Conservation (phyloP, 2,329 filamentous ascomycete genomes). For the Colletotrichum trifolii region DNA sequence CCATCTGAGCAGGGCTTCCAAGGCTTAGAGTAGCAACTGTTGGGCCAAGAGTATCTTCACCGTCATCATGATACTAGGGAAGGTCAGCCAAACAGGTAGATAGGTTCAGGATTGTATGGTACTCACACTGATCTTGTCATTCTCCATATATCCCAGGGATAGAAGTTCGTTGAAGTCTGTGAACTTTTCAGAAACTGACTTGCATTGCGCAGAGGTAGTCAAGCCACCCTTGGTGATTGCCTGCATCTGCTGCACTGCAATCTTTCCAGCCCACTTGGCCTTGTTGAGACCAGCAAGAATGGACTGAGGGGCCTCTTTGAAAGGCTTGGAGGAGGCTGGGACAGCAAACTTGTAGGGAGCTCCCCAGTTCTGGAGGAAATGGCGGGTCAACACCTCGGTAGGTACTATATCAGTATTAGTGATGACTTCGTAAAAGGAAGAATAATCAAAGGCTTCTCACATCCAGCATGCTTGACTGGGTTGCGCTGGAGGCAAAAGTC, state of each 20-base stretch:
- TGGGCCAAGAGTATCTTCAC: conserved; percentile 70
- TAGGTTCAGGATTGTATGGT: not conserved
- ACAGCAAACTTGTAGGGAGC: conserved; percentile 76
- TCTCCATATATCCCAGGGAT: conserved; percentile 70
- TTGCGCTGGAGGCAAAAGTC: conserved; percentile 60
- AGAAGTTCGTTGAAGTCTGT: conserved; percentile 72
- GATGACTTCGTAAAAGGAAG: conserved; percentile 26
- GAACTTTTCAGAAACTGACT: conserved; percentile 41
- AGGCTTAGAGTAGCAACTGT: conserved; percentile 72
- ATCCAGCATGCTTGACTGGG: conserved; percentile 46
- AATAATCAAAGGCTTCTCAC: conserved; percentile 40
- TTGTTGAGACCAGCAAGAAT: conserved; percentile 63
- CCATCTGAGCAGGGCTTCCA: conserved; percentile 68
- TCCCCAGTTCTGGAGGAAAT: conserved; percentile 69
- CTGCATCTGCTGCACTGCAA: conserved; percentile 48
- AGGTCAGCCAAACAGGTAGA: not conserved
- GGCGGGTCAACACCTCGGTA: conserved; percentile 58
- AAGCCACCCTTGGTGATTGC: conserved; percentile 20
- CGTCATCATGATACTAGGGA: conserved; percentile 72
- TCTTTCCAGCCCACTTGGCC: conserved; percentile 65
- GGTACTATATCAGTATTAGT: conserved; percentile 45
- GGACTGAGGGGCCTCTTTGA: conserved; percentile 57
- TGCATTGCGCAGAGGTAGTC: not conserved
- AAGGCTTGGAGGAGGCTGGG: conserved; percentile 60
- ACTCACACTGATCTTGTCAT: conserved; percentile 66